Base-by-base conservation (phyloP, 768 basidiomycete species). In the Rhizopogon roseolus region DNA sequence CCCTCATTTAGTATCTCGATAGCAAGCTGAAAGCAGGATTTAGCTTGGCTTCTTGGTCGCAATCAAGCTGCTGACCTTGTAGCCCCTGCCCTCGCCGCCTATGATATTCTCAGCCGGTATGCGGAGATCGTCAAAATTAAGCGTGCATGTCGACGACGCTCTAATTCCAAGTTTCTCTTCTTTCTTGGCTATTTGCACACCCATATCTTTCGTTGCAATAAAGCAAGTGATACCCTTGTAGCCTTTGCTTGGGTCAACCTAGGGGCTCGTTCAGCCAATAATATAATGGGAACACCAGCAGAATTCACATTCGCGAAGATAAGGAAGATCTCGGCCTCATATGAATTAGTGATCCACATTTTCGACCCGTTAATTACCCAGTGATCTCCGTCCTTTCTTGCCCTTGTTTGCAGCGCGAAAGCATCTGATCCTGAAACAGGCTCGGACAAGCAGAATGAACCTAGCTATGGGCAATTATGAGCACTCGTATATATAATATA, bases 211-310 rank as follows among this genome's bases (percentile, higher is more conserved):
- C 42, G 93, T 93, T 27, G 93, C 90, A 44, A 96, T 75, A 72
- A 99, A 99, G 71, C 96, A 98, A 5, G 97, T 96, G 69, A 99
- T 99, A 19, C 97, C 97, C 71, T 98, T 99, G 81, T 99, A 98
- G 0, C 97, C 95, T 66, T 93, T 93, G 59, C 81, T 88, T 0
- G 91, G 88, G 69, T 97, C 93, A 17, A 85, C 65, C 88, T 90
- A 50, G 6, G 45, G 17, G 13, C 44, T 39, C 7, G 9, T n/a
- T 39, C 9, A 36, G 54, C 43, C 36, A 5, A n/a, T n/a, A 8
- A 28, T 6, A 29, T 42, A 34, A 14, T 41, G 11, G 38, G 29
- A 49, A 49, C 25, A 28, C 28, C 28, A 36, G 14, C 17, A 42
- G 41, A 22, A 34, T n/a, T 55, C 54, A 93, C 92, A 57, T 92